These are phyloP conservation scores for Jaapia argillacea DNA, from an alignment of 768 basidiomycete genomes.

Conservation along the genomic window DNA sequence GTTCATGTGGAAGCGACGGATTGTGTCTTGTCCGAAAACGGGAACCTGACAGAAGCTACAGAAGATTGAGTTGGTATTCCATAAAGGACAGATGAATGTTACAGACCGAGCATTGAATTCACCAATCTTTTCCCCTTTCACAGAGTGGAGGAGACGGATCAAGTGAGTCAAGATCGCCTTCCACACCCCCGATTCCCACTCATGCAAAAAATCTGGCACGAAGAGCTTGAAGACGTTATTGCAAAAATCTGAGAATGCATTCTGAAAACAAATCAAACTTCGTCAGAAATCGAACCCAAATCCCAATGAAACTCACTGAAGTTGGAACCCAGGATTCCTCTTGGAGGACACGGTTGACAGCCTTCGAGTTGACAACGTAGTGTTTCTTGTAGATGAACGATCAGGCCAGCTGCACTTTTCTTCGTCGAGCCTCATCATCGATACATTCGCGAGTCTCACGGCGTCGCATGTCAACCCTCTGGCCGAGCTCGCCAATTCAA, in stretches of 20 bases:
- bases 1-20: slow-evolving; percentile 15
- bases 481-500: slow-evolving; percentile 9
- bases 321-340: slow-evolving; percentile 13
- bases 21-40: slow-evolving; percentile 15
- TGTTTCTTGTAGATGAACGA: slow-evolving; percentile 10
- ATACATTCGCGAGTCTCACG: background rate
- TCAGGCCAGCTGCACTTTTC: background rate
- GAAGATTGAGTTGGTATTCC: too few species aligned
- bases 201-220: too few species aligned
- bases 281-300: too few species aligned
- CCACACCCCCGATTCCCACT: too few species aligned
- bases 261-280: too few species aligned
- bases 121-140: too few species aligned
- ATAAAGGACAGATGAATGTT: too few species aligned
- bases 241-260: slow-evolving; percentile 28
- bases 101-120: too few species aligned
- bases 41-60: too few species aligned
- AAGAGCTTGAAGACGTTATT: too few species aligned
- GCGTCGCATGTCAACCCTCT: slow-evolving; percentile 4
- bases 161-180: too few species aligned
- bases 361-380: slow-evolving; percentile 1
- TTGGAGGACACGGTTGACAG: slow-evolving; percentile 8
- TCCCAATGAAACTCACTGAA: slow-evolving; percentile 6
- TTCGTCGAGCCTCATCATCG: background rate
- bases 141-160: too few species aligned